Evolutionary conservation across 495 filamentous ascomycete species (phyloP).

Genomic region (Penicillium simplicissimum): DNA sequence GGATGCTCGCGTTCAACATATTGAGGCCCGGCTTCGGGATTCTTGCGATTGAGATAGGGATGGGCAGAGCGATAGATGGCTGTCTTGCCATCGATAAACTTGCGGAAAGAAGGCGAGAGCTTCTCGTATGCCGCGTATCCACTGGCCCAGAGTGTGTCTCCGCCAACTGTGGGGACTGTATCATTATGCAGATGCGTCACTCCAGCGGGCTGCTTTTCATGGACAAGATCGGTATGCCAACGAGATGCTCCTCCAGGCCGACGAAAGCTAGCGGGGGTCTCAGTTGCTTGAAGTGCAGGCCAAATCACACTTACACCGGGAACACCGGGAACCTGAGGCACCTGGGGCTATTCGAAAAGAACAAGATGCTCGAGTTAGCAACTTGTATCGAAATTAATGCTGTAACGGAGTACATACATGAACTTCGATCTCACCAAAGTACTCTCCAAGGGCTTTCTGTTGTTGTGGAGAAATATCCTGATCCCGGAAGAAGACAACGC

Average conservation of each 20-base stretch:
- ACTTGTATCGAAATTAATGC: background rate
- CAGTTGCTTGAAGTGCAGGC: slow-evolving; percentile 62
- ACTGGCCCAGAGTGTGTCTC: slow-evolving; percentile 72
- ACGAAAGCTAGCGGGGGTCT: slow-evolving; percentile 57
- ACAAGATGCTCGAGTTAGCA: background rate
- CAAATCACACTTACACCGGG: slow-evolving; percentile 67
- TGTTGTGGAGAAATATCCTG: slow-evolving; percentile 71
- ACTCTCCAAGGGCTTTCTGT: slow-evolving; percentile 65
- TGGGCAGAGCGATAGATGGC: slow-evolving; percentile 69
- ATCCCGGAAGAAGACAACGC: slow-evolving; percentile 74
- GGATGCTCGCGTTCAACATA: slow-evolving; percentile 66
- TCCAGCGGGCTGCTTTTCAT: slow-evolving; percentile 69
- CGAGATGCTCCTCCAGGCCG: slow-evolving; percentile 62
- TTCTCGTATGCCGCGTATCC: slow-evolving; percentile 73
- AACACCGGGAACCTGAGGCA: slow-evolving; percentile 66
- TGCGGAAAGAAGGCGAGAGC: slow-evolving; percentile 66
- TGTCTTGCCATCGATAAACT: slow-evolving; percentile 66
- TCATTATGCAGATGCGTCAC: slow-evolving; percentile 70
- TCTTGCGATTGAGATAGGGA: slow-evolving; percentile 63
- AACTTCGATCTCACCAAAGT: slow-evolving; percentile 66
- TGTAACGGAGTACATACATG: slow-evolving; percentile 49
- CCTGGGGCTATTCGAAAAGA: slow-evolving; percentile 55
- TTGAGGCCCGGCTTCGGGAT: slow-evolving; percentile 61
- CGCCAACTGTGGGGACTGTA: slow-evolving; percentile 63
- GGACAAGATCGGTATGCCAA: slow-evolving; percentile 73